Percentiles rank a stretch among this genome's conserved stretches.
These are phyloP conservation scores for Quercus cerris DNA, from an alignment of 306 rosid genomes.

Conservation along the genomic window DNA sequence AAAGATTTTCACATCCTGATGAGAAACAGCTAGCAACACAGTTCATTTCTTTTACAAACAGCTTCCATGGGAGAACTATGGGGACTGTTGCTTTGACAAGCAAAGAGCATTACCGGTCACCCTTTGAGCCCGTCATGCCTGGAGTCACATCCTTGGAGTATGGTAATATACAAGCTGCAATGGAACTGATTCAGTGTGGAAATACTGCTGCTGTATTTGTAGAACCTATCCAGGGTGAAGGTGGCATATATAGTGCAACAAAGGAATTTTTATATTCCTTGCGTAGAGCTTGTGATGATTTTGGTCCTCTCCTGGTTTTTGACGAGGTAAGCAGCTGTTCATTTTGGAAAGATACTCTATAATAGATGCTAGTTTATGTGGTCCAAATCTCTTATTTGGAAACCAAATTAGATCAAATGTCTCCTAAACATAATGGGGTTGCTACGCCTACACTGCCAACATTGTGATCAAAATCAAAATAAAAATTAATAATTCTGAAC, in stretches of 20 bases:
- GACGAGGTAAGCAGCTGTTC: slow-evolving; percentile 61
- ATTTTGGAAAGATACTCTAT: background rate
- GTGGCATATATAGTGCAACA: slow-evolving; percentile 76
- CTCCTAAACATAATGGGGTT: too few relatives aligned
- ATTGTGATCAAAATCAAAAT: too few relatives aligned
- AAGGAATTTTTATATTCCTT: slow-evolving; percentile 74
- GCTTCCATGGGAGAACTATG: slow-evolving; percentile 93
- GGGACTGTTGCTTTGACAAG: slow-evolving; percentile 98
- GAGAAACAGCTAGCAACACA: slow-evolving; percentile 52
- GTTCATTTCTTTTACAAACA: slow-evolving; percentile 72
- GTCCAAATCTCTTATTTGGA: too few relatives aligned
- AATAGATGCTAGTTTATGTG: background rate
- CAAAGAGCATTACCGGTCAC: slow-evolving; percentile 77
- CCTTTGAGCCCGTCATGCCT: slow-evolving; percentile 93
- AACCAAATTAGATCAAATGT: too few relatives aligned
- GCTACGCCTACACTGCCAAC: too few relatives aligned
- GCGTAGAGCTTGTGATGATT: slow-evolving; percentile 71
- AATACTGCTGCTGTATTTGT: slow-evolving; percentile 82
- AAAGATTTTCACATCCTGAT: slow-evolving; percentile 45
- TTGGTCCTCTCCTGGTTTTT: slow-evolving; percentile 77
- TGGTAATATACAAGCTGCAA: slow-evolving; percentile 67
- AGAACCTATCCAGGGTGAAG: slow-evolving; percentile 98
- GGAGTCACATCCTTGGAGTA: slow-evolving; percentile 78
- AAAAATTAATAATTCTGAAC: too few relatives aligned
- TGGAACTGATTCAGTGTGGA: slow-evolving; percentile 48